phyloP scores from a whole-genome alignment of 2,329 filamentous ascomycete species.

The Trichoderma guizhouense region DNA sequence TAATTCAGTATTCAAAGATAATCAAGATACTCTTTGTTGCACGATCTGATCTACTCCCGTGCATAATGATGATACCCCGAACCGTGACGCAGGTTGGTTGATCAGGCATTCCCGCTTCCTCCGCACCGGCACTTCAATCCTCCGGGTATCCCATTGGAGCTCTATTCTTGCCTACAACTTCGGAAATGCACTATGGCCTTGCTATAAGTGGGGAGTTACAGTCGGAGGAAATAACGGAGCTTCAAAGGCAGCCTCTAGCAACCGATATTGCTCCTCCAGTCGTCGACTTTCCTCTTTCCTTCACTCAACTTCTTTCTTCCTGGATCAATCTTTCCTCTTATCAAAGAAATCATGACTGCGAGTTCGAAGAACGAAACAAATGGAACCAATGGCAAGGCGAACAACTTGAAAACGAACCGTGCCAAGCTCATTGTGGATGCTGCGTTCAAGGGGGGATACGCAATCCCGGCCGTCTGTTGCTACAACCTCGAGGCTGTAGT shows the following conservation, averaged over 20 bases:
- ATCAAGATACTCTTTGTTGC: background rate
- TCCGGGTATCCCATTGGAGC: background rate
- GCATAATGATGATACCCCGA: background rate
- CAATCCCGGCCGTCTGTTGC: background rate
- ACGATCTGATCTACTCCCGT: accelerated
- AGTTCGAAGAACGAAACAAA: background rate
- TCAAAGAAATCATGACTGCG: background rate
- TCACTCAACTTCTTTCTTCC: background rate
- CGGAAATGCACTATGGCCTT: background rate
- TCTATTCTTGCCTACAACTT: background rate
- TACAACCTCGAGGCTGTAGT: background rate
- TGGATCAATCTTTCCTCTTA: no score
- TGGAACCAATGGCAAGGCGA: background rate
- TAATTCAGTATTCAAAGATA: background rate
- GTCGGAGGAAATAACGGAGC: background rate
- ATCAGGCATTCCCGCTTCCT: background rate
- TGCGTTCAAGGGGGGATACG: background rate
- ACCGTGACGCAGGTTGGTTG: background rate
- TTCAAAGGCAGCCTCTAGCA: background rate
- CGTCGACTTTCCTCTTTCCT: background rate
- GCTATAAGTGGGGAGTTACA: background rate
- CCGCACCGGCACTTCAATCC: background rate
- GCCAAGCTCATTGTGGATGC: background rate
- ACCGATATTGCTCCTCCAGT: background rate
- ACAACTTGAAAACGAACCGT: background rate